Evolutionary conservation across 192 early-diverging fungal genomes (phyloP).

Genomic region (Rhizophagus prolifer): DNA sequence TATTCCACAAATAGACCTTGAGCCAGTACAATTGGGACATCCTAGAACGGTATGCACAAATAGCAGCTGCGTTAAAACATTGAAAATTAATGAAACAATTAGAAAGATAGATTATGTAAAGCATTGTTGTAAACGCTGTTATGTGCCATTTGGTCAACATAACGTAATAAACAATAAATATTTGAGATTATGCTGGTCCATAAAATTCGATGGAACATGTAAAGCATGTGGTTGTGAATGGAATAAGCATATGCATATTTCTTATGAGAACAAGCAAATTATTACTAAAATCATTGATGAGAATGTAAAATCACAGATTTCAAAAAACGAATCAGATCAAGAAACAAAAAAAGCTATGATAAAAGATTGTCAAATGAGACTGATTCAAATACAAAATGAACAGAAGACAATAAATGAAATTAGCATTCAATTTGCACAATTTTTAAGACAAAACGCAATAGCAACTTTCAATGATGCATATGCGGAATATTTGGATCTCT

Average conservation of each 20-base stretch:
- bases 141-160: slow-evolving; percentile 15
- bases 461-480: too few species aligned
- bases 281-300: too few species aligned
- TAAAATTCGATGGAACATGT: slow-evolving; percentile 16
- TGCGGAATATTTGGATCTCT: too few species aligned
- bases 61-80: slow-evolving; percentile 1
- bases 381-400: slow-evolving; percentile 28
- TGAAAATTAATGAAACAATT: background rate
- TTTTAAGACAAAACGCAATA: too few species aligned
- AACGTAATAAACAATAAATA: slow-evolving; percentile 28
- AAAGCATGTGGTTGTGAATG: too few species aligned
- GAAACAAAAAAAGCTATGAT: slow-evolving; percentile 17
- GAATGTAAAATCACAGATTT: slow-evolving; percentile 20
- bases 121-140: slow-evolving; percentile 33
- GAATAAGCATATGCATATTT: too few species aligned
- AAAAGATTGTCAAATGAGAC: background rate
- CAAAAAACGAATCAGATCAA: slow-evolving; percentile 15
- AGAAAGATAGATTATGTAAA: slow-evolving; percentile 32
- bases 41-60: too few species aligned
- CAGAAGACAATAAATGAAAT: too few species aligned
- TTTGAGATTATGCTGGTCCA: slow-evolving; percentile 29
- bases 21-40: slow-evolving; percentile 22
- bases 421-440: too few species aligned
- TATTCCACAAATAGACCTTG: slow-evolving; percentile 28
- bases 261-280: too few species aligned